These are phyloP conservation scores for Verticillium zaregamsianum DNA, from an alignment of 2,329 filamentous ascomycete genomes.

Conservation along the genomic window DNA sequence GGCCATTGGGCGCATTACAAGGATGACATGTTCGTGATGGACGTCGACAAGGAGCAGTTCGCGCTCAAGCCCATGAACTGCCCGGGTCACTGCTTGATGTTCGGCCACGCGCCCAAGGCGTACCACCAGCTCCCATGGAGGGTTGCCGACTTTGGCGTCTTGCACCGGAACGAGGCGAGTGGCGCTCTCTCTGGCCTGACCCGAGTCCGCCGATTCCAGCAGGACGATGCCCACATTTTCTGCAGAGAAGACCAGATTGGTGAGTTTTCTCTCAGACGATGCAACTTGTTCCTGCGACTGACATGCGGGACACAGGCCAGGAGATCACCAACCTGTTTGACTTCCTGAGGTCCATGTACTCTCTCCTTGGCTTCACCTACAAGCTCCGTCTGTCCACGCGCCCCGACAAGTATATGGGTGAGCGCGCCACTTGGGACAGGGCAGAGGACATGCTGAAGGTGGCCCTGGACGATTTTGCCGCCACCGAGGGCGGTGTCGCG, in stretches of 20 bases:
- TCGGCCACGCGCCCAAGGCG: conserved; percentile 75
- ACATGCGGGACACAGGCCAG: conserved; percentile 25
- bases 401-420: conserved; percentile 82
- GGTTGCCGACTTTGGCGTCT: conserved; percentile 91
- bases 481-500: conserved; percentile 43
- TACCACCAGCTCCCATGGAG: conserved; percentile 88
- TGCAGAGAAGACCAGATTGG: conserved; percentile 74
- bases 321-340: conserved; percentile 85
- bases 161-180: conserved; percentile 93
- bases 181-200: conserved; percentile 89
- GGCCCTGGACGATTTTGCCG: conserved; percentile 74
- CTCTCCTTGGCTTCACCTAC: conserved; percentile 67
- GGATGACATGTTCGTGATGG: conserved; percentile 73
- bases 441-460: conserved; percentile 78
- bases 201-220: conserved; percentile 87
- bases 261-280: background rate
- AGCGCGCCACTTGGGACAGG: conserved; percentile 81
- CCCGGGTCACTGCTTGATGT: conserved; percentile 88
- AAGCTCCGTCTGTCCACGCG: conserved; percentile 93
- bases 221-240: conserved; percentile 97
- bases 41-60: conserved; percentile 76
- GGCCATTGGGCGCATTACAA: conserved; percentile 58
- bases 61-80: conserved; percentile 98
- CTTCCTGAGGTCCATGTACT: conserved; percentile 71
- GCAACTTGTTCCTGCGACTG: background rate